Evolutionary conservation across 108 stramenopile species (phyloP).

Genomic region (Fragilaria crotonensis): DNA sequence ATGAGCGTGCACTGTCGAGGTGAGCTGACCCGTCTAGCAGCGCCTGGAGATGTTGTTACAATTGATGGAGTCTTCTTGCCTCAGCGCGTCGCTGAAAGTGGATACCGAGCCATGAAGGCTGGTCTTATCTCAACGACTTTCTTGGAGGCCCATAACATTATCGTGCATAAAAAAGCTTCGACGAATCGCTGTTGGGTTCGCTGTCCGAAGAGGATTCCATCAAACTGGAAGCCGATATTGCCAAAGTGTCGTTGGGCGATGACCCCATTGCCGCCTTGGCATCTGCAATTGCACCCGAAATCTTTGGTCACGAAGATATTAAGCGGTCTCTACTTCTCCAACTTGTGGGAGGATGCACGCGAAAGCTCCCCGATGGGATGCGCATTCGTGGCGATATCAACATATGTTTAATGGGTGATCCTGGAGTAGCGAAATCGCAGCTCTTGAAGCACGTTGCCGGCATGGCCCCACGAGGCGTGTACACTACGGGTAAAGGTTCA

Average conservation of each 20-base stretch:
- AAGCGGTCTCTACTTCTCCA: conserved; percentile 93
- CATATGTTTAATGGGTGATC: conserved; percentile 98
- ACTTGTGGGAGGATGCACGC: conserved; percentile 92
- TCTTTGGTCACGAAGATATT: conserved; percentile 97
- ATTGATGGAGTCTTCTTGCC: conserved; percentile 92
- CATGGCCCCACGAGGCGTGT: conserved; percentile 95
- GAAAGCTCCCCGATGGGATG: conserved; percentile 92
- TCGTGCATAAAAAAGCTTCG: conserved; percentile 86
- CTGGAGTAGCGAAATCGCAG: conserved; percentile 99
- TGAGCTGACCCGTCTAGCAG: conserved; percentile 78
- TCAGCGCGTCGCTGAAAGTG: conserved; percentile 24
- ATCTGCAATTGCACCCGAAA: conserved; percentile 93
- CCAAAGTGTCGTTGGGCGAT: conserved; percentile 44
- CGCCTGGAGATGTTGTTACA: conserved; percentile 95
- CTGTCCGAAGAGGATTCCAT: conserved; percentile 46
- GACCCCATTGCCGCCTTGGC: conserved; percentile 80
- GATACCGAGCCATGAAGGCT: conserved; percentile 84
- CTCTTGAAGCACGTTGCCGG: conserved; percentile 93
- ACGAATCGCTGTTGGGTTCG: conserved; percentile 42
- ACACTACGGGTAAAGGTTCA: conserved; percentile 98
- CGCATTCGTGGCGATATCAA: conserved; percentile 96
- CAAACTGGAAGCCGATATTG: conserved; percentile 49
- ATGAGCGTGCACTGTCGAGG: conserved; percentile 90
- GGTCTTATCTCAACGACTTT: conserved; percentile 91
- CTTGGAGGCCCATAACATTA: conserved; percentile 80